Evolutionary conservation across 306 rosid species (phyloP).

Genomic region (Vachellia pachyceras): DNA sequence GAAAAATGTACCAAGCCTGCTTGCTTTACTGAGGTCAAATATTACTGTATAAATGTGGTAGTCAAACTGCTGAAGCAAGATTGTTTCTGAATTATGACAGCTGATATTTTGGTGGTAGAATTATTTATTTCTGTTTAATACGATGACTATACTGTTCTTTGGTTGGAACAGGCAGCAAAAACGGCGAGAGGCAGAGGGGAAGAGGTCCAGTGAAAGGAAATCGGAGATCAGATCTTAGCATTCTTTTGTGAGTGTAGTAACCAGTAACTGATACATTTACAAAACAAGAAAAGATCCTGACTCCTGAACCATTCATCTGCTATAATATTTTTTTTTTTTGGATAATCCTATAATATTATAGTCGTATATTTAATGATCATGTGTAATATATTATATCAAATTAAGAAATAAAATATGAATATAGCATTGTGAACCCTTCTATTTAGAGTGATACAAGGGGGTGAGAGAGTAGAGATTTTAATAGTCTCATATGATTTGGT

Average conservation of each 20-base stretch:
- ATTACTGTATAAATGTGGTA: neutral
- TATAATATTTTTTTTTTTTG: conserved; percentile 22
- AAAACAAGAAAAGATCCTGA: neutral
- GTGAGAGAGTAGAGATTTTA: neutral
- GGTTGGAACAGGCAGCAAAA: conserved; percentile 68
- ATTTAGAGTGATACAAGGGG: neutral
- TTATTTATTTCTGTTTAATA: conserved; percentile 2
- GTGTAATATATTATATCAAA: conserved; percentile 30
- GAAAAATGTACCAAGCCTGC: too few relatives aligned
- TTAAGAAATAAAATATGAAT: conserved; percentile 12
- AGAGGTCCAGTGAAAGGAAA: conserved; percentile 76
- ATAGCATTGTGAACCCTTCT: neutral
- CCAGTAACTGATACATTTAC: neutral
- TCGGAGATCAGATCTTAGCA: conserved; percentile 75
- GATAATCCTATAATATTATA: too few relatives aligned
- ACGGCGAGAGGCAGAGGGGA: conserved; percentile 92
- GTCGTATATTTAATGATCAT: conserved; percentile 16
- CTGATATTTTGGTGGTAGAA: neutral
- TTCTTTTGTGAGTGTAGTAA: conserved; percentile 27
- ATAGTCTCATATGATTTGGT: neutral
- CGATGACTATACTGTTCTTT: neutral
- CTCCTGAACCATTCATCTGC: conserved; percentile 3
- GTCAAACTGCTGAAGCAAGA: too few relatives aligned
- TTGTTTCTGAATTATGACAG: neutral
- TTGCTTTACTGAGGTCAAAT: too few relatives aligned